Base-by-base conservation (phyloP, 257 asterid species). In the Solanum ossicruentum region DNA sequence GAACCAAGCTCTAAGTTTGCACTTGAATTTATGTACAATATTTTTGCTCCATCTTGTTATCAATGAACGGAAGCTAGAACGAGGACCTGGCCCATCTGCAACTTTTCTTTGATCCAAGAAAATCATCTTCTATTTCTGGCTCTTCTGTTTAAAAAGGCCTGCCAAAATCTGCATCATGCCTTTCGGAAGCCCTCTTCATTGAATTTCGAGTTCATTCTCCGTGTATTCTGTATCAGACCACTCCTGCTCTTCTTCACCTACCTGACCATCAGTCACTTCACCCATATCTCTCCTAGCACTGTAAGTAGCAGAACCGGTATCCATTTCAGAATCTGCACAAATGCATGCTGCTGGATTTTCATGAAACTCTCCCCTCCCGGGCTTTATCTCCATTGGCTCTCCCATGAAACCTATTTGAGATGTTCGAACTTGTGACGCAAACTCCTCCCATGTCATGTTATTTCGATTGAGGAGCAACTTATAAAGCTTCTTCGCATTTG, bases 341-440 rank as follows among this genome's bases (percentile, higher is more conserved):
- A 93, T 93, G 91, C 98, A 94, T 28, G 97, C 41, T 51, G 85
- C 81, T 8, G 98, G 97, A 88, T 94, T 90, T 84, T 94, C 98
- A 43, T 94, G 97, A 85, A 94, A 94, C 84, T 85, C 95, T 5
- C 92, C 98, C 85, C 84, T 85, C 15, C 97, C 95, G 2, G 91
- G 93, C 78, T 86, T 91, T 15, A 90, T 89, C 86, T 93, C 97
- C 49, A 91, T 88, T 39, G 94, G 92, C 86, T 88, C 95, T 57
- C 98, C 95, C 98, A 93, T 92, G 88, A 89, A 94, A 23, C 97
- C 98, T 73, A 88, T 88, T 87, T 94, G 98, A 87, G 83, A 87
- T 26, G 84, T 89, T 88, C 82, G 60, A 84, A 92, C 89, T 11
- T 49, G 87, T 6, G 93, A 89, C 47, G 95, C 88, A 86, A 93